Percentiles rank a stretch among this genome's conserved stretches.
Conservation (phyloP, 306 rosid species). For the Pyrus pyrifolia region DNA sequence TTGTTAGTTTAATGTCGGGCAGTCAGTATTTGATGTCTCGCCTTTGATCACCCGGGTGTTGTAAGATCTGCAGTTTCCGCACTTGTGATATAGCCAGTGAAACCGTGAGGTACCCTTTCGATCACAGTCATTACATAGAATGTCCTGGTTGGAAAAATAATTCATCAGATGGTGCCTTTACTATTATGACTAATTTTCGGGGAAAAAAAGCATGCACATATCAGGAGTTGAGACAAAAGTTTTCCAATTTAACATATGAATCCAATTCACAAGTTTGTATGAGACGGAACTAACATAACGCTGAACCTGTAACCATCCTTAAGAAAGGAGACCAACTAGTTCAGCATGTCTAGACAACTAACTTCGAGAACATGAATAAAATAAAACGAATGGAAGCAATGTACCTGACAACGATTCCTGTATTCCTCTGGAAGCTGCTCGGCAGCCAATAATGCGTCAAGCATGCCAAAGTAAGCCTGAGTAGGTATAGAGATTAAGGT, state of each 20-base stretch:
- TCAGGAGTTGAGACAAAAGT: not conserved
- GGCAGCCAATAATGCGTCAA: slow-evolving; percentile 90
- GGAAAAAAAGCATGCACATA: not conserved
- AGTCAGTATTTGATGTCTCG: slow-evolving; percentile 42
- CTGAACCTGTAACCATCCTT: not conserved
- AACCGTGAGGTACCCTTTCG: slow-evolving; percentile 67
- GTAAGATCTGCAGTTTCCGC: slow-evolving; percentile 83
- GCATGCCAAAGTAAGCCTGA: slow-evolving; percentile 99
- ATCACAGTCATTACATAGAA: slow-evolving; percentile 90
- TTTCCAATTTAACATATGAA: not conserved
- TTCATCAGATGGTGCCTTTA: not conserved
- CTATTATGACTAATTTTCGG: not conserved
- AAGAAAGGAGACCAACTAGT: not conserved
- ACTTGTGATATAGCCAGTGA: slow-evolving; percentile 97
- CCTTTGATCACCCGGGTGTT: slow-evolving; percentile 86
- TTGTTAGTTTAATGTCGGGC: slow-evolving; percentile 34
- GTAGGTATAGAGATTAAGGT: slow-evolving; percentile 7
- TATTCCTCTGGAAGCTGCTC: slow-evolving; percentile 98
- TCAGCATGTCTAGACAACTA: not conserved
- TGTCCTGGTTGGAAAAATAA: slow-evolving; percentile 53
- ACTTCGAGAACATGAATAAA: not conserved
- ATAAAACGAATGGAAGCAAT: not conserved
- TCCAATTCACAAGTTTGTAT: not conserved
- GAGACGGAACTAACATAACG: not conserved
- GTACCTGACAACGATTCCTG: slow-evolving; percentile 79